A percentile compares a stretch with the other conserved stretches of the same genome.
phyloP scores from a whole-genome alignment of 202 grass and related monocot genomes.

The Elaeis oleifera region DNA sequence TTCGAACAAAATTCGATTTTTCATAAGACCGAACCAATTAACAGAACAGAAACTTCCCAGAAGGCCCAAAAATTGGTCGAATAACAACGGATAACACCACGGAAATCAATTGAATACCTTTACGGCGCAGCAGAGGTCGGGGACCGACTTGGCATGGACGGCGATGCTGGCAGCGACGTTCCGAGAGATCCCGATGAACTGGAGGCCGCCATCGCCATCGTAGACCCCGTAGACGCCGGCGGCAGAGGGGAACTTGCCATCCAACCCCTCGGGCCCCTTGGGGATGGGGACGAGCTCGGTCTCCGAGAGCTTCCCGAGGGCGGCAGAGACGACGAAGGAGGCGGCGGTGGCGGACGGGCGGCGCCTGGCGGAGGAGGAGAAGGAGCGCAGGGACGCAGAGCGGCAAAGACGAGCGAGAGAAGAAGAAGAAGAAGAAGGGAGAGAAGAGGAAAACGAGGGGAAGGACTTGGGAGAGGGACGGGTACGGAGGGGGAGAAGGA shows the following conservation, averaged over 20 bases:
- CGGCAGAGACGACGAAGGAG: constrained; percentile 11
- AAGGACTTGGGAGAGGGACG: neutral
- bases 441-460: neutral
- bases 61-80: neutral
- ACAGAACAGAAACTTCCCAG: no score
- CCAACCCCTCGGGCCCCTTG: constrained; percentile 21
- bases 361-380: neutral
- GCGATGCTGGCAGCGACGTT: constrained; percentile 58
- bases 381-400: neutral
- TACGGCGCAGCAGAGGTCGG: constrained; percentile 53
- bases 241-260: constrained; percentile 32
- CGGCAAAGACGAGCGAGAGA: neutral
- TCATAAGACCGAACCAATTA: no score
- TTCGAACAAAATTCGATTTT: no score
- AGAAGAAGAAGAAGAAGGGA: neutral
- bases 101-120: constrained; percentile 34
- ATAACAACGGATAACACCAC: neutral
- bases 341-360: neutral
- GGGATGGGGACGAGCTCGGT: constrained; percentile 41
- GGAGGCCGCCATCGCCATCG: constrained; percentile 46
- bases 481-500: neutral
- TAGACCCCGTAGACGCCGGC: constrained; percentile 66
- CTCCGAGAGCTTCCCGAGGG: constrained; percentile 58
- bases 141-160: constrained; percentile 49
- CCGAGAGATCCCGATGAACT: constrained; percentile 73